Conservation (phyloP, 768 basidiomycete species). For the Leucocoprinus birnbaumii region DNA sequence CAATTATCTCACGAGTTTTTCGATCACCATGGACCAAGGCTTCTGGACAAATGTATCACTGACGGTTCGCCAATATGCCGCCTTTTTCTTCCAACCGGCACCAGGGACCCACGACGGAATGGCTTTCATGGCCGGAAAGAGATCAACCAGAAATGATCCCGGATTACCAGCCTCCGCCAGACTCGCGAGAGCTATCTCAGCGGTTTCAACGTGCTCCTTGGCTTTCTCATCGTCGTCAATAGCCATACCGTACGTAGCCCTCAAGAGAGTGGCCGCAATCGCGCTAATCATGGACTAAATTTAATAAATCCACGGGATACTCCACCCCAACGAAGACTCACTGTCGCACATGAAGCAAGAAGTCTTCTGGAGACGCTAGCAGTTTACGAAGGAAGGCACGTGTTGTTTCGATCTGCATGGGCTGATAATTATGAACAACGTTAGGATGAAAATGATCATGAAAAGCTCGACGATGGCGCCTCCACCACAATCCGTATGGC, state of each 20-base stretch:
- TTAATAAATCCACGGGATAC: neutral
- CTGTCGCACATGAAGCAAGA: slow-evolving; percentile 40
- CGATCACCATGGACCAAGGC: slow-evolving; percentile 29
- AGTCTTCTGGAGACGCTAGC: slow-evolving; percentile 33
- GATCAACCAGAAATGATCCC: slow-evolving; percentile 33
- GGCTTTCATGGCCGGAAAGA: slow-evolving; percentile 28
- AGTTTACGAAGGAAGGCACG: slow-evolving; percentile 30
- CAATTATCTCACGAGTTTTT: slow-evolving; percentile 20
- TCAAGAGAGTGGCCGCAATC: slow-evolving; percentile 24
- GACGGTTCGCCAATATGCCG: slow-evolving; percentile 24
- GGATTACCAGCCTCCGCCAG: slow-evolving; percentile 25
- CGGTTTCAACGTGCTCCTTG: slow-evolving; percentile 22
- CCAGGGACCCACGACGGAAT: slow-evolving; percentile 39
- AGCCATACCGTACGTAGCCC: slow-evolving; percentile 30
- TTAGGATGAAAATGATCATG: slow-evolving; percentile 15
- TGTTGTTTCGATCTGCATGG: neutral
- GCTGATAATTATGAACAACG: neutral
- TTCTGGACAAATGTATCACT: slow-evolving; percentile 26
- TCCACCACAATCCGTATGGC: slow-evolving; percentile 38
- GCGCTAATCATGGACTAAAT: slow-evolving; percentile 28
- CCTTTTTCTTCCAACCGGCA: slow-evolving; percentile 32
- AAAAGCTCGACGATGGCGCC: slow-evolving; percentile 36
- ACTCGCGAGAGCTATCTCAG: slow-evolving; percentile 24
- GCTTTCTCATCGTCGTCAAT: slow-evolving; percentile 26
- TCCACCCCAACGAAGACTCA: slow-evolving; percentile 17